These are phyloP conservation scores for Panicum hallii DNA, from an alignment of 202 grass and related monocot genomes.

Conservation along the genomic window DNA sequence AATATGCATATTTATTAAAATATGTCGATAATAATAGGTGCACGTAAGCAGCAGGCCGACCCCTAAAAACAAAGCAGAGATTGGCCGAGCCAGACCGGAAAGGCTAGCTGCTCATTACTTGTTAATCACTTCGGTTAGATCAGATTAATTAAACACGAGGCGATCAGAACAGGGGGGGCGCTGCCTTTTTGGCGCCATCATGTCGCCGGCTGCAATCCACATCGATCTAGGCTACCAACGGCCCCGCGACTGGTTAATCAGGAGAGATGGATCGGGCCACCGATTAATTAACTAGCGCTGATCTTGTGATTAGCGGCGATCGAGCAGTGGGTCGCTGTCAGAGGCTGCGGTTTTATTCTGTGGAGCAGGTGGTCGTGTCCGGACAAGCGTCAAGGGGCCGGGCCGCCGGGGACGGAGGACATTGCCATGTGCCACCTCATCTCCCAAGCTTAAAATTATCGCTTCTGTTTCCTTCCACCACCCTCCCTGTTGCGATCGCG, in stretches of 20 bases:
- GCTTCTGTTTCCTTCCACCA: neutral
- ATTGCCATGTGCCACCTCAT: constrained; percentile 56
- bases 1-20: neutral
- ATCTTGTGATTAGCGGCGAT: neutral
- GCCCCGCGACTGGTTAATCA: neutral
- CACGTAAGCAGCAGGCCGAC: constrained; percentile 31
- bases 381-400: constrained; percentile 46
- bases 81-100: neutral
- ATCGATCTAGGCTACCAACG: too few species aligned
- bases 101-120: neutral
- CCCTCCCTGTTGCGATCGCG: neutral
- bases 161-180: constrained; percentile 5
- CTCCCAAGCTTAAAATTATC: neutral
- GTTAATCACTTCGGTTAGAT: constrained; percentile 12
- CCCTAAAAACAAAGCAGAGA: constrained; percentile 43
- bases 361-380: constrained; percentile 12
- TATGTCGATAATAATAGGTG: neutral
- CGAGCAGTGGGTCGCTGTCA: constrained; percentile 24
- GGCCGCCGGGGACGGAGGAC: neutral
- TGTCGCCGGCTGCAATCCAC: constrained; percentile 36
- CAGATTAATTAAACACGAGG: constrained; percentile 22
- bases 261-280: neutral
- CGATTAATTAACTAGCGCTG: neutral
- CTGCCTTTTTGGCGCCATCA: constrained; percentile 45
- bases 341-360: constrained; percentile 12